Conservation (phyloP, 371 early-diverging fungal species). For the Coemansia sp. region DNA sequence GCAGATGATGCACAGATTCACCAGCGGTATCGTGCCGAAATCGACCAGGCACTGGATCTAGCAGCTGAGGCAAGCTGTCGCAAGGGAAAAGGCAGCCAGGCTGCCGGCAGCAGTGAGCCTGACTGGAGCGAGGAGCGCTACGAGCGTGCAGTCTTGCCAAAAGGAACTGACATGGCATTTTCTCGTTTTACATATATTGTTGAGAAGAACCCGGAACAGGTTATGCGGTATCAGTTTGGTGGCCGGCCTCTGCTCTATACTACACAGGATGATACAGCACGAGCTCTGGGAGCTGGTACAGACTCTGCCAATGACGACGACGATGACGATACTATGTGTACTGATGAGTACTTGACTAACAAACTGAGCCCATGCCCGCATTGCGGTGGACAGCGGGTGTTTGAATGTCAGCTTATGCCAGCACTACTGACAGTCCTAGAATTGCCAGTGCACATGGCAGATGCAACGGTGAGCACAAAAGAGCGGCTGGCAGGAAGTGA, state of each 20-base stretch:
- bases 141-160: slow-evolving; percentile 70
- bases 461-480: background rate
- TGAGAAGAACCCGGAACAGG: slow-evolving; percentile 76
- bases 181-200: slow-evolving; percentile 73
- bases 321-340: slow-evolving; percentile 34
- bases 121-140: slow-evolving; percentile 79
- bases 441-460: slow-evolving; percentile 15
- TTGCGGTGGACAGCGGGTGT: slow-evolving; percentile 77
- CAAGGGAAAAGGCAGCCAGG: background rate
- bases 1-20: slow-evolving; percentile 35
- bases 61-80: slow-evolving; percentile 5
- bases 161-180: slow-evolving; percentile 77
- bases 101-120: background rate
- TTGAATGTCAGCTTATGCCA: slow-evolving; percentile 94
- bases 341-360: slow-evolving; percentile 22
- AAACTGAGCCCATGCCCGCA: slow-evolving; percentile 59
- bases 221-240: slow-evolving; percentile 74
- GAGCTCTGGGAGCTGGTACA: slow-evolving; percentile 26
- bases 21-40: slow-evolving; percentile 52
- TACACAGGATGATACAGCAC: slow-evolving; percentile 54
- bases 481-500: slow-evolving; percentile 41
- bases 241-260: slow-evolving; percentile 73
- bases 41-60: slow-evolving; percentile 52
- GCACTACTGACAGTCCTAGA: slow-evolving; percentile 68
- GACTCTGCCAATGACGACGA: background rate